Conservation (phyloP, 2,329 filamentous ascomycete species). For the Dactylellina sp. region DNA sequence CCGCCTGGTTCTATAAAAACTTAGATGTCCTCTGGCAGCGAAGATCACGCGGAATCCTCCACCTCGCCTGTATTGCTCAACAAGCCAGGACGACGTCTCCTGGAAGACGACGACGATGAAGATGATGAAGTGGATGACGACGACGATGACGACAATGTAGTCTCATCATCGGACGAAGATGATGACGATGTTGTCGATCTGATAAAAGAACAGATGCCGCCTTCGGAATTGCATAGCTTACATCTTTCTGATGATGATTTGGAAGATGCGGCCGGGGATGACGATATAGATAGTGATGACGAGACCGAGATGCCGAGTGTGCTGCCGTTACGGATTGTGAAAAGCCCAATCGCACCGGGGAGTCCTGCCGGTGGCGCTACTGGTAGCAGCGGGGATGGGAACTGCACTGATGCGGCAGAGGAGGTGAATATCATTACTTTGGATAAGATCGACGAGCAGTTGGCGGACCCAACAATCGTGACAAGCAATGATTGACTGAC, state of each 20-base stretch:
- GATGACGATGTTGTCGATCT: conserved; percentile 55
- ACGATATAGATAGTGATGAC: conserved; percentile 53
- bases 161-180: conserved; percentile 49
- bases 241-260: conserved; percentile 55
- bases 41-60: conserved; percentile 50
- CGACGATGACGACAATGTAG: conserved; percentile 40
- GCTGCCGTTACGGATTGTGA: conserved; percentile 49
- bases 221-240: conserved; percentile 48
- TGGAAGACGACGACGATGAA: conserved; percentile 35
- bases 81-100: conserved; percentile 31
- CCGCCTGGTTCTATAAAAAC: conserved; percentile 15
- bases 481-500: conserved; percentile 51
- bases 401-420: conserved; percentile 30
- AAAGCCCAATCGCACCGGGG: conserved; percentile 22
- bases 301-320: conserved; percentile 49
- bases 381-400: conserved; percentile 14
- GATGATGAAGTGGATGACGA: conserved; percentile 39
- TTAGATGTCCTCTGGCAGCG: conserved; percentile 54
- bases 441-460: conserved; percentile 54
- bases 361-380: conserved; percentile 1
- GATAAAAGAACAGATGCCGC: conserved; percentile 52
- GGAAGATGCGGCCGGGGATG: conserved; percentile 44
- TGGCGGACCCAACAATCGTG: conserved; percentile 50
- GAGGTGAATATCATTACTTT: conserved; percentile 55
- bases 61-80: conserved; percentile 45